phyloP scores from a whole-genome alignment of 2,329 filamentous ascomycete species.

The Trichoderma oligosporum region DNA sequence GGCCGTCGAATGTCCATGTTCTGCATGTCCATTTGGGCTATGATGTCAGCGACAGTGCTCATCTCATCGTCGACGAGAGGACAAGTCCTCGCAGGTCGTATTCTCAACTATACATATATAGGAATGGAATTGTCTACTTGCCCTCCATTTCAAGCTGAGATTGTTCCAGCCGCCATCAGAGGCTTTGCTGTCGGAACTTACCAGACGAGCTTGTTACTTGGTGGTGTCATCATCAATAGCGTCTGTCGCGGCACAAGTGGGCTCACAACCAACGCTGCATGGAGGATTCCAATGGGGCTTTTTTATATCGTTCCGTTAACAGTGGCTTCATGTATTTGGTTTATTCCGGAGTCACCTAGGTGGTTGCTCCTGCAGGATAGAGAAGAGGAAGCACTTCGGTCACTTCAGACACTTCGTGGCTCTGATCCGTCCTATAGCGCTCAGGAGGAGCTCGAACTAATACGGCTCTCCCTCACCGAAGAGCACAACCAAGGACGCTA shows the following conservation, averaged over 20 bases:
- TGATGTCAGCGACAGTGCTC: slow-evolving; percentile 12
- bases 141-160: slow-evolving; percentile 10
- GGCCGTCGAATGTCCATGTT: slow-evolving; percentile 12
- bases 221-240: slow-evolving; percentile 6
- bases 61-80: slow-evolving; percentile 6
- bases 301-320: slow-evolving; percentile 3
- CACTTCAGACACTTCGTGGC: slow-evolving; percentile 12
- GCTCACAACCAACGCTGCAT: slow-evolving; percentile 1
- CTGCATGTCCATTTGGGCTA: slow-evolving; percentile 13
- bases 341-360: slow-evolving; percentile 4
- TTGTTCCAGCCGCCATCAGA: slow-evolving; percentile 5
- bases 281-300: slow-evolving; percentile 11
- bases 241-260: slow-evolving; percentile 10
- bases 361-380: slow-evolving; percentile 6
- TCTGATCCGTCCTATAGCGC: slow-evolving; percentile 1
- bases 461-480: not conserved
- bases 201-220: slow-evolving; percentile 5
- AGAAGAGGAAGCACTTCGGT: not conserved
- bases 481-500: slow-evolving; percentile 3
- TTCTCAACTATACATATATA: slow-evolving; percentile 12
- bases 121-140: slow-evolving; percentile 9
- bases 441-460: not conserved
- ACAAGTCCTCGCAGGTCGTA: slow-evolving; percentile 10
- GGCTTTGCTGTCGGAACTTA: slow-evolving; percentile 9
- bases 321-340: slow-evolving; percentile 10